phyloP scores from a whole-genome alignment of 495 filamentous ascomycete genomes.

The Penicillium turbatum region DNA sequence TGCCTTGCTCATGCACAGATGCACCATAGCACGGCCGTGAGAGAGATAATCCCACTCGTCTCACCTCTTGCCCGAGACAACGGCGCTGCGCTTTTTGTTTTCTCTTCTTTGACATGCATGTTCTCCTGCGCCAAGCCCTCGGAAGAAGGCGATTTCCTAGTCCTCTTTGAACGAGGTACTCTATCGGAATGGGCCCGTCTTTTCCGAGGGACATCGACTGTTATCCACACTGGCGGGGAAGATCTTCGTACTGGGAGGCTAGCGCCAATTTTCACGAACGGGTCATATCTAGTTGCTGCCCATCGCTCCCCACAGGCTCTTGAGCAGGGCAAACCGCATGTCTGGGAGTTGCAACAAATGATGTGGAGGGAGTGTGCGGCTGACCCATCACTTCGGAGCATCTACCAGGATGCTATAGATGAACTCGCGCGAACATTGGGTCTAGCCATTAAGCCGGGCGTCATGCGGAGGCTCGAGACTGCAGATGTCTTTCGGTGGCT shows the following conservation, averaged over 20 bases:
- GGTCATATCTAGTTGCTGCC: neutral
- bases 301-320: slow-evolving; percentile 4
- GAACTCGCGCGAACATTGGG: slow-evolving; percentile 8
- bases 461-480: slow-evolving; percentile 12
- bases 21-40: slow-evolving; percentile 34
- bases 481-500: slow-evolving; percentile 26
- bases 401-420: slow-evolving; percentile 14
- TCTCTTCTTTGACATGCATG: slow-evolving; percentile 31
- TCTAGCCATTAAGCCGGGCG: slow-evolving; percentile 8
- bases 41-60: slow-evolving; percentile 22
- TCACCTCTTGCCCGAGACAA: slow-evolving; percentile 24
- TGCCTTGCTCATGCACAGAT: slow-evolving; percentile 27
- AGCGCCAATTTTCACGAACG: slow-evolving; percentile 12
- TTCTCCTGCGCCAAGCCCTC: slow-evolving; percentile 20
- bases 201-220: slow-evolving; percentile 36
- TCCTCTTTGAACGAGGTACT: slow-evolving; percentile 32
- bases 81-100: slow-evolving; percentile 33
- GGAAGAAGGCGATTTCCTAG: slow-evolving; percentile 24
- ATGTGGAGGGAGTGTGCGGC: slow-evolving; percentile 1
- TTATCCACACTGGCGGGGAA: slow-evolving; percentile 23
- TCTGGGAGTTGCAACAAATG: slow-evolving; percentile 13
- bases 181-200: slow-evolving; percentile 39
- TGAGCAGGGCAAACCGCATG: slow-evolving; percentile 10
- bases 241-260: slow-evolving; percentile 5
- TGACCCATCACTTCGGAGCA: neutral